Evolutionary conservation across 495 filamentous ascomycete species (phyloP).

Genomic region (Friedmanniomyces simplex): DNA sequence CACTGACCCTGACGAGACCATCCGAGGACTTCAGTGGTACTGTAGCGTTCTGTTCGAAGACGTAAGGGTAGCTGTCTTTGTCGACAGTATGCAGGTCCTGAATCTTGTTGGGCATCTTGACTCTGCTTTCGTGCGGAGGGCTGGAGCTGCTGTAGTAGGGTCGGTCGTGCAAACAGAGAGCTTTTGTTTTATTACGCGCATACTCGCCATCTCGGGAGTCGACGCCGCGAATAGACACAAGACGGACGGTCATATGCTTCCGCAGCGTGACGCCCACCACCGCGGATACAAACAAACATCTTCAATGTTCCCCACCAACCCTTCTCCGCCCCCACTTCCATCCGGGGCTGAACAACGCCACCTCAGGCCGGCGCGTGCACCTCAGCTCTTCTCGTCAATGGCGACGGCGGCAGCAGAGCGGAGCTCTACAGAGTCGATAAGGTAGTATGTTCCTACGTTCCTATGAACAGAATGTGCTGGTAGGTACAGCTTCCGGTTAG

Average conservation of each 20-base stretch:
- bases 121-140: background rate
- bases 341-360: background rate
- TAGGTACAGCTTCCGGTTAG: background rate
- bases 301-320: too few species aligned
- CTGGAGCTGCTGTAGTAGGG: background rate
- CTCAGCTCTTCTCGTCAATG: too few species aligned
- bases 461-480: background rate
- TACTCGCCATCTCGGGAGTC: background rate
- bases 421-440: too few species aligned
- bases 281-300: too few species aligned
- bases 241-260: too few species aligned
- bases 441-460: too few species aligned
- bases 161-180: too few species aligned
- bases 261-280: too few species aligned
- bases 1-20: conserved; percentile 21
- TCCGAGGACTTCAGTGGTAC: conserved; percentile 24
- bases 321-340: background rate
- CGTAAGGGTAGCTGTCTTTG: conserved; percentile 32
- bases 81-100: conserved; percentile 25
- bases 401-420: too few species aligned
- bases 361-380: too few species aligned
- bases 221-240: too few species aligned
- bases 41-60: conserved; percentile 34
- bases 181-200: too few species aligned
- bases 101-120: conserved; percentile 5